These are phyloP conservation scores for Stephanodiscus triporus DNA, from an alignment of 108 stramenopile genomes.

Conservation along the genomic window DNA sequence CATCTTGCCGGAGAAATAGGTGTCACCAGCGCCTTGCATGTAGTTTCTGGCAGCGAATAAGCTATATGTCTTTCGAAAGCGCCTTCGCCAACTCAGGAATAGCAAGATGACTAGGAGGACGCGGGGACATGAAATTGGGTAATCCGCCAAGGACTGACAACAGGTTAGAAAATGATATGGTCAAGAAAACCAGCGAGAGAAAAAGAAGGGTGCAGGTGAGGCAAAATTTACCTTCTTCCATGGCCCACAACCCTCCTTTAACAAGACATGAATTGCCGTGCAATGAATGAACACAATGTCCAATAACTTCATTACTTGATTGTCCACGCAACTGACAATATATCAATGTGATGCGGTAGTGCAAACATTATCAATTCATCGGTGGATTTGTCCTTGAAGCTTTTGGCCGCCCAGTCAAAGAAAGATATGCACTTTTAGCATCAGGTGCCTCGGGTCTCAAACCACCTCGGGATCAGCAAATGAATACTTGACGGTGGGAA, in stretches of 20 bases:
- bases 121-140: slow-evolving; percentile 67
- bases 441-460: slow-evolving; percentile 34
- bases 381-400: slow-evolving; percentile 34
- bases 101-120: slow-evolving; percentile 54
- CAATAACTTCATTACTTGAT: slow-evolving; percentile 37
- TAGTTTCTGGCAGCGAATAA: slow-evolving; percentile 81
- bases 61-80: slow-evolving; percentile 60
- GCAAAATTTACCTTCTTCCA: slow-evolving; percentile 32
- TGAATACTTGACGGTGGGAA: slow-evolving; percentile 52
- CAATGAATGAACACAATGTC: slow-evolving; percentile 26
- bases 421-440: slow-evolving; percentile 36
- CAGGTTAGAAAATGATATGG: neutral
- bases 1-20: slow-evolving; percentile 94
- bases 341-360: slow-evolving; percentile 75
- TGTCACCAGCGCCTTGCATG: slow-evolving; percentile 89
- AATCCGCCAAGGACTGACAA: slow-evolving; percentile 34
- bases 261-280: slow-evolving; percentile 47
- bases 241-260: slow-evolving; percentile 30
- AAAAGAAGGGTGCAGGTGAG: neutral
- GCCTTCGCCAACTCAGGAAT: slow-evolving; percentile 54
- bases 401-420: slow-evolving; percentile 43
- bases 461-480: slow-evolving; percentile 47
- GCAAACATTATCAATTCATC: slow-evolving; percentile 63
- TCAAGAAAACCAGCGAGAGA: neutral
- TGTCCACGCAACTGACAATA: slow-evolving; percentile 32